Evolutionary conservation across 2,329 filamentous ascomycete genomes (phyloP), one percentile per base, ranked within the genome.

Genomic region (Eurotiales sp.): DNA sequence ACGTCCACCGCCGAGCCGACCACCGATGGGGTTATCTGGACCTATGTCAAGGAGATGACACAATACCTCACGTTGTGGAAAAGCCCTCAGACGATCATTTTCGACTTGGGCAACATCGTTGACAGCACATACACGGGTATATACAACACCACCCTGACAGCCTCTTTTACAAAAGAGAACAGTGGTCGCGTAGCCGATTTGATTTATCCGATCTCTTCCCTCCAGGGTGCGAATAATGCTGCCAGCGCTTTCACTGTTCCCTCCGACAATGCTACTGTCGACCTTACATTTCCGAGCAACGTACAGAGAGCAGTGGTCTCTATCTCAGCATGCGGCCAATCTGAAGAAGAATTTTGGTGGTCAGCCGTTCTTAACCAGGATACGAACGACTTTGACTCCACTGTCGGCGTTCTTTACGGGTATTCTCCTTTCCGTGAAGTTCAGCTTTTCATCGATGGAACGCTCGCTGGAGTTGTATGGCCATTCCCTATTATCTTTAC

Each of bases 261-360:
- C 1, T 68, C 72, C 0, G 76, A 86, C 52, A 79, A 77, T 51
- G 84, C 86, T 1, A 77, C 76, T 1, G 80, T 79, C 55, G 75
- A 73, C 0, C 67, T 90, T 37, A 70, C 59, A n/a, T 75, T 95
- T 39, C 88, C 88, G 2, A 75, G 71, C 45, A 86, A 88, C 60
- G 77, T 78, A 17, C 79, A 81, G 48, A 82, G 84, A 52, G 89
- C 88, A 15, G 80, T 90, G 8, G 81, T 92, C 50, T 83, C 86
- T 0, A 77, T 93, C n/a, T 83, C 86, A 8, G 87, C 88, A 14
- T 89, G 84, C 58, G 89, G 87, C 0, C 89, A 93, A 65, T 78
- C 78, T 0, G 71, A 77, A 14, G 89, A 93, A 70, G 89, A 95
- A 65, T 92, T 92, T 61, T 95, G 89, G 88, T 93, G 87, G 83